Evolutionary conservation across 345 rosid genomes (phyloP).

Genomic region (Psidium guajava): DNA sequence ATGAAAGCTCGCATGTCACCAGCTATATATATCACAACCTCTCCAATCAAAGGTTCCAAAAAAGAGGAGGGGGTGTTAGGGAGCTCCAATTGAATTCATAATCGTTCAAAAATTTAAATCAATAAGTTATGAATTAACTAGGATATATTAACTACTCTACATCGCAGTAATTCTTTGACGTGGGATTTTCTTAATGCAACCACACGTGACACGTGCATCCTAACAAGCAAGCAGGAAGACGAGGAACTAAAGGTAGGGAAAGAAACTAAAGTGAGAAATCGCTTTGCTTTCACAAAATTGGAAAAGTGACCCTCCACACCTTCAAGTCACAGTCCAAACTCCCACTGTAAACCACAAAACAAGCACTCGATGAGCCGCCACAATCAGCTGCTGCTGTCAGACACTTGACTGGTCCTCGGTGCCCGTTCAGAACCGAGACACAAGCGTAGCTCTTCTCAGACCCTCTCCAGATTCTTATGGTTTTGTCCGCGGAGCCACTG

Average conservation of each 20-base stretch:
- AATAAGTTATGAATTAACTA: no score
- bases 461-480: conserved; percentile 64
- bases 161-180: no score
- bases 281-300: conserved; percentile 8
- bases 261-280: neutral
- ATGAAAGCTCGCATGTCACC: neutral
- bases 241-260: neutral
- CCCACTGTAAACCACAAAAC: conserved; percentile 60
- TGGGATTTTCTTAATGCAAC: no score
- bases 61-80: neutral
- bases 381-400: conserved; percentile 40
- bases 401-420: conserved; percentile 82
- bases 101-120: no score
- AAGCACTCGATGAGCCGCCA: conserved; percentile 9
- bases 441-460: conserved; percentile 33
- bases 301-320: conserved; percentile 59
- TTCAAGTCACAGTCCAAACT: conserved; percentile 79
- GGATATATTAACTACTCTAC: no score
- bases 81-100: no score
- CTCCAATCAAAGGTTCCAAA: neutral
- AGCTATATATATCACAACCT: neutral
- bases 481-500: conserved; percentile 85
- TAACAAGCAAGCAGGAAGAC: neutral
- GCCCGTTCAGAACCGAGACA: conserved; percentile 64
- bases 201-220: no score